Conservation (phyloP, 129 eudicot species). For the Escallonia rubra region DNA sequence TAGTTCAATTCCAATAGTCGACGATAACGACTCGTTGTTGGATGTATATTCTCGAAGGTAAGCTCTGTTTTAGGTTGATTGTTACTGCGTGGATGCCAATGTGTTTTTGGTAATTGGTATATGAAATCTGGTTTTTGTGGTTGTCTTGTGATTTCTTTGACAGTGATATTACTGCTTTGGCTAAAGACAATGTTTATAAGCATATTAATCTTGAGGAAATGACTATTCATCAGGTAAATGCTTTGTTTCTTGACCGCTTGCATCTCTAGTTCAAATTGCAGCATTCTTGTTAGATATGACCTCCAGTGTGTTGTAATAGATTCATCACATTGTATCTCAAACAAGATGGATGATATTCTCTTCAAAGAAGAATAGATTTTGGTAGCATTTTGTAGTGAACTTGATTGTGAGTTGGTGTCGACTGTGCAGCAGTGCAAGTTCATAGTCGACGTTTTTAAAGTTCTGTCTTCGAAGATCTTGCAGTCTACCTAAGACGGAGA, state of each 20-base stretch:
- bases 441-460: too few species aligned
- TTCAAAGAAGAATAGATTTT: too few species aligned
- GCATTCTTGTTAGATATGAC: too few species aligned
- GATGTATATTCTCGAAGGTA: constrained; percentile 90
- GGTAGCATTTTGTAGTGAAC: too few species aligned
- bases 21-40: constrained; percentile 77
- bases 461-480: too few species aligned
- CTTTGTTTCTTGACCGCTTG: neutral
- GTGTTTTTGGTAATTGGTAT: neutral
- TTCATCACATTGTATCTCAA: too few species aligned
- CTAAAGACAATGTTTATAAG: constrained; percentile 68
- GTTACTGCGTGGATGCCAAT: neutral
- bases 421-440: too few species aligned
- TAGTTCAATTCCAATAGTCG: constrained; percentile 86
- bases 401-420: too few species aligned
- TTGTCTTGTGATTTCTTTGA: neutral
- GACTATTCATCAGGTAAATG: constrained; percentile 76
- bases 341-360: too few species aligned
- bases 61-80: constrained; percentile 2
- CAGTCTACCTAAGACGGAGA: too few species aligned
- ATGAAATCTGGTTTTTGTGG: neutral
- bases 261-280: too few species aligned
- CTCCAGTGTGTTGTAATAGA: too few species aligned
- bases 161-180: constrained; percentile 94
- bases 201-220: constrained; percentile 86